Evolutionary conservation across 1,284 basidiomycete species (phyloP), one percentile per base, ranked within the genome.

Genomic region (Ceratobasidium sp.): DNA sequence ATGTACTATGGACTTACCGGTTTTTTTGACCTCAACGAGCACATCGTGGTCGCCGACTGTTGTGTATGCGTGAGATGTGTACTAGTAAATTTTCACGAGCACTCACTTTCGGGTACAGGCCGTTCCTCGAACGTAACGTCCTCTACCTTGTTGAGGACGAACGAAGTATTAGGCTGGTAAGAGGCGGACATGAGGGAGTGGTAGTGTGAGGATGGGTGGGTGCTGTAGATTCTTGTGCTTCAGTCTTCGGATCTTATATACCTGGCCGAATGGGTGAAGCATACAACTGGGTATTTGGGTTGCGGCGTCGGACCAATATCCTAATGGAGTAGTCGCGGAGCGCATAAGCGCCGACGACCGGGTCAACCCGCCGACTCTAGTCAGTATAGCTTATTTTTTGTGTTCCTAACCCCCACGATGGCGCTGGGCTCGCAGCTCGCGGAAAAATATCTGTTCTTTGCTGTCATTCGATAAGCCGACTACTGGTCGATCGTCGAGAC

Each of bases 1-100:
- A n/a, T n/a, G n/a, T n/a, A n/a, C n/a, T 77, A 48, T 3, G 26
- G 62, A 83, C 89, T 79, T 80, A 92, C 94, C 94, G 28, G 96
- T 96, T 86, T 97, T 96, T 86, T 96, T 96, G 67, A 98, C 92
- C 82, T 95, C 90, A 65, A 99, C 91, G 44, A 98, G 90, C 61
- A 97, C 96, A 82, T 98, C 93, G 82, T 94, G 88, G 71, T 89
- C 89, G 28, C 88, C 87, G 79, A 94, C 93, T 93, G 82, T 52
- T 20, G 40, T 26, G 33, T 40, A 28, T 33, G 10, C 4, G 33
- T 62, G 10, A 78, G 13, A 50, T 13, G 57, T 9, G 73, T 56
- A 56, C 48, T 46, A 28, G 13, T 42, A 42, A 54, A 54, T 65
- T 54, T 61, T 23, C n/a, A 17, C 20, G 62, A 44, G 52, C 28